These are phyloP conservation scores for Davidsoniella virescens DNA, from an alignment of 2,329 filamentous ascomycete genomes.

Conservation along the genomic window DNA sequence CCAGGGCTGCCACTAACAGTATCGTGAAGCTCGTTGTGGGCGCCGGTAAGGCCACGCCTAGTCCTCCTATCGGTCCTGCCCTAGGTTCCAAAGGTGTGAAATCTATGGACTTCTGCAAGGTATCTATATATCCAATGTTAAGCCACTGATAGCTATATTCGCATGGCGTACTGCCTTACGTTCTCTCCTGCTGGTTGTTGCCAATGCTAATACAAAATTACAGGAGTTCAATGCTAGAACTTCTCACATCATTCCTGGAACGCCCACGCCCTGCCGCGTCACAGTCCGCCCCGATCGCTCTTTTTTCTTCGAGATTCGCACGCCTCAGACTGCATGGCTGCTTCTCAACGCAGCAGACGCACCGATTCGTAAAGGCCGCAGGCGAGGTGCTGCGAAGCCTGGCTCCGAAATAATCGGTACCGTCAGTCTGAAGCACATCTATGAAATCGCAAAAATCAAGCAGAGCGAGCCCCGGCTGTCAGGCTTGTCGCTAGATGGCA, in stretches of 20 bases:
- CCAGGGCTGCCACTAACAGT: slow-evolving; percentile 43
- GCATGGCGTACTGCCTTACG: neutral
- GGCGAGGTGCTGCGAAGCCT: slow-evolving; percentile 61
- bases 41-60: slow-evolving; percentile 85
- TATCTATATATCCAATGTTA: slow-evolving; percentile 22
- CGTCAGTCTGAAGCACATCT: slow-evolving; percentile 86
- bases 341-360: slow-evolving; percentile 71
- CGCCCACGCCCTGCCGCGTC: slow-evolving; percentile 78
- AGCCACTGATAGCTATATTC: neutral
- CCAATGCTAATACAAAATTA: neutral
- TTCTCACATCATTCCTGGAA: slow-evolving; percentile 63
- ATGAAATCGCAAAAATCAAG: slow-evolving; percentile 97
- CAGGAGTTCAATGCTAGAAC: slow-evolving; percentile 97
- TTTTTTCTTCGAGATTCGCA: slow-evolving; percentile 85
- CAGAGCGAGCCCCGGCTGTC: slow-evolving; percentile 59
- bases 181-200: too few species aligned
- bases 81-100: slow-evolving; percentile 96
- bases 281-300: slow-evolving; percentile 84
- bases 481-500: slow-evolving; percentile 50
- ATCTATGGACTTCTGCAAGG: slow-evolving; percentile 99
- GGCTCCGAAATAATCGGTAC: slow-evolving; percentile 66
- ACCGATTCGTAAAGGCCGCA: slow-evolving; percentile 55
- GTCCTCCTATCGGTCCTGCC: slow-evolving; percentile 89
- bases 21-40: slow-evolving; percentile 97
- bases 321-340: slow-evolving; percentile 83